Conservation (phyloP, 495 filamentous ascomycete species). For the Neurospora tetraspora region DNA sequence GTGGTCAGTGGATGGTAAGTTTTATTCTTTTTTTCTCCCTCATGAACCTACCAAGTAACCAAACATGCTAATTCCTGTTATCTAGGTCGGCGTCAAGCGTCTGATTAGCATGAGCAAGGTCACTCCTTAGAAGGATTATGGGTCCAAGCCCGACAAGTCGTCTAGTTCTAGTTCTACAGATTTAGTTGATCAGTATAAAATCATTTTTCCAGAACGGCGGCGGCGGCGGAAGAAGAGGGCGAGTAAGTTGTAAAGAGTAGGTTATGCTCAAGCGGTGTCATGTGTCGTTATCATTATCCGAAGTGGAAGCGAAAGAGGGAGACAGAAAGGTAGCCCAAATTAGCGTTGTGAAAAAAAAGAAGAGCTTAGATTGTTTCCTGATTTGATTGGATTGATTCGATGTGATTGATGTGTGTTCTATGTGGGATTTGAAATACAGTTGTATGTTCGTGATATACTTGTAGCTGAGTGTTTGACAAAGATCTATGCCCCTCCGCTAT, state of each 20-base stretch:
- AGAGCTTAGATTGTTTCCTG: neutral
- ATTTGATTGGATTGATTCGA: neutral
- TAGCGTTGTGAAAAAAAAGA: neutral
- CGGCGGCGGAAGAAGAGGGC: neutral
- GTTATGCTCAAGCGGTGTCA: neutral
- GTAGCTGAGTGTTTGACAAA: too few species aligned
- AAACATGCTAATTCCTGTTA: slow-evolving; percentile 1
- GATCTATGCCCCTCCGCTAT: too few species aligned
- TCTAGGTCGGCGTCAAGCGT: slow-evolving; percentile 82
- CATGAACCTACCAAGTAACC: neutral
- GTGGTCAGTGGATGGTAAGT: slow-evolving; percentile 88
- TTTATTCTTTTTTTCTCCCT: too few species aligned
- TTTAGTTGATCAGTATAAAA: neutral
- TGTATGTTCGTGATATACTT: too few species aligned
- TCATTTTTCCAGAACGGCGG: neutral
- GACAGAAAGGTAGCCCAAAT: neutral
- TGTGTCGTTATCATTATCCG: neutral
- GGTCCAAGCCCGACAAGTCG: neutral
- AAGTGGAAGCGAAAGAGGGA: neutral
- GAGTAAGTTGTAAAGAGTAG: neutral
- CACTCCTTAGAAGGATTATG: slow-evolving; percentile 39
- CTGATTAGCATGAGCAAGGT: slow-evolving; percentile 85
- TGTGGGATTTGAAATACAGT: too few species aligned
- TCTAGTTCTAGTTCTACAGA: neutral
- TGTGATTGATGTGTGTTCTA: too few species aligned